phyloP scores from a whole-genome alignment of 495 filamentous ascomycete genomes.

The Hypoxylon rickii region DNA sequence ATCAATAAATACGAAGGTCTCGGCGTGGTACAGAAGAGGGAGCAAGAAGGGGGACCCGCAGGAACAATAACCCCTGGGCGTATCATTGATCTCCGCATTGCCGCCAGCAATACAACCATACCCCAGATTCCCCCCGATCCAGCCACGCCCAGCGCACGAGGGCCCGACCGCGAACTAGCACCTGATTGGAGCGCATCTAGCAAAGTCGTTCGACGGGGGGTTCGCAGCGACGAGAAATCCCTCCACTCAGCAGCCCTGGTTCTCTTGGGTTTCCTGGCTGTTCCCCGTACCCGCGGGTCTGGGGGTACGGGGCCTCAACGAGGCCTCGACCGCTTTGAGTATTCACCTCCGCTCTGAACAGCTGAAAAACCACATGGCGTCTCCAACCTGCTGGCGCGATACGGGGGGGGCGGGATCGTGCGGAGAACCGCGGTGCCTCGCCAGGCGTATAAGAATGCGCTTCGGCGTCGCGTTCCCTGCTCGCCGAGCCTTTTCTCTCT shows the following conservation, averaged over 20 bases:
- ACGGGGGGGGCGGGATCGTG: neutral
- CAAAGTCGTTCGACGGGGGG: neutral
- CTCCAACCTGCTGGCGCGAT: neutral
- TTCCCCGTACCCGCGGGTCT: neutral
- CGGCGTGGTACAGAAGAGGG: neutral
- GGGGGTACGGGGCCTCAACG: constrained; percentile 1
- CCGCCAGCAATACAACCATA: constrained; percentile 2
- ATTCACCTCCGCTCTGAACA: constrained; percentile 10
- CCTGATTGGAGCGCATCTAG: constrained; percentile 26
- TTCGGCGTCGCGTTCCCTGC: neutral
- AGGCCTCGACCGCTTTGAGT: constrained; percentile 2
- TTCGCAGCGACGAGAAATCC: constrained; percentile 3
- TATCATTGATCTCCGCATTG: neutral
- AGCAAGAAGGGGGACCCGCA: neutral
- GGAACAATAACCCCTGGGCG: neutral
- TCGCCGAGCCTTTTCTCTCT: constrained; percentile 7
- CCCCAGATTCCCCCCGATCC: constrained; percentile 15
- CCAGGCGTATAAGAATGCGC: constrained; percentile 5
- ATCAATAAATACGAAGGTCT: neutral
- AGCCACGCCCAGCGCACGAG: neutral
- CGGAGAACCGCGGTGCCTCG: neutral
- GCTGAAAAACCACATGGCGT: neutral
- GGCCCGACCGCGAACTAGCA: neutral
- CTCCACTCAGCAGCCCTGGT: constrained; percentile 14
- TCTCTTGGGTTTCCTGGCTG: neutral